Evolutionary conservation across 1,284 basidiomycete species (phyloP), one percentile per base, ranked within the genome.

Genomic region (Fomes fomentarius): DNA sequence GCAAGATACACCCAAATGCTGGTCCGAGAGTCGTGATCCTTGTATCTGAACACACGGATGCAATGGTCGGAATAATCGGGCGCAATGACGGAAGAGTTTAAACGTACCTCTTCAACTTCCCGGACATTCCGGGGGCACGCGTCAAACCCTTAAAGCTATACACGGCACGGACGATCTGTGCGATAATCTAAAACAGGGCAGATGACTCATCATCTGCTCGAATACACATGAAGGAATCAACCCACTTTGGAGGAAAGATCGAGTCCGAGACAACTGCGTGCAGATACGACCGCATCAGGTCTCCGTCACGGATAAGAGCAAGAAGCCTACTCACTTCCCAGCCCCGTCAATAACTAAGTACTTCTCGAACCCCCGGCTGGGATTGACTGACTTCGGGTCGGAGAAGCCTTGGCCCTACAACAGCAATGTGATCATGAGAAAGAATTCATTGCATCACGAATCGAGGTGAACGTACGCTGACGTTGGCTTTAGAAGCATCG

Each of bases 321-420:
- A 2, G n/a, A 40, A 19, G 39, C 38, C 26, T 4, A 59, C 66
- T 47, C 56, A 81, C 74, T 74, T 76, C 65, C 82, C 80, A 1
- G 77, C 70, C 17, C 82, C 79, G 61, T 89, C 86, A 9, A 77
- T 75, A 31, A 75, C 71, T 19, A 89, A 66, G 56, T 83, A 82
- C 17, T 72, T 74, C 46, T 81, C 78, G 21, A 74, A 71, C 47
- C 64, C 65, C 3, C 86, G 79, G 24, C 66, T 69, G 1, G 77
- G 65, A 56, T 85, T 74, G 11, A 88, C 74, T 3, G 60, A 53
- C 1, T 64, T 53, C 1, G 90, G 77, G 26, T 83, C 68, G 3
- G 78, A 47, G 63, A 73, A 72, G 7, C 64, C 69, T 15, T 67
- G 47, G 21, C 57, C 26, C 71, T 74, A 48, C 40, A 15, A 11